A percentile compares a stretch with the other conserved stretches of the same genome.
Conservation (phyloP, 257 asterid species). For the Plantago ovata region DNA sequence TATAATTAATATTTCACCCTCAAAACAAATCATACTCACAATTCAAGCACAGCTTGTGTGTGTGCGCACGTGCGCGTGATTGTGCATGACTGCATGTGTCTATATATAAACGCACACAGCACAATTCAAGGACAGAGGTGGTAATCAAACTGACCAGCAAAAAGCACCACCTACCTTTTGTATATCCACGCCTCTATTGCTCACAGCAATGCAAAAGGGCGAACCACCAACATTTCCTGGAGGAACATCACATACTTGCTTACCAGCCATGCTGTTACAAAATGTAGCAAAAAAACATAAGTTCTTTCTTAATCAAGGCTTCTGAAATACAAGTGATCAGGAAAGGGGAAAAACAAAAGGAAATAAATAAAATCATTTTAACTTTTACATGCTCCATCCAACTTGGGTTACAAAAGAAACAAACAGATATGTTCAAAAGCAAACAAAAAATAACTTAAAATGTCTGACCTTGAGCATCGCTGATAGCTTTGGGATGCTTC, state of each 20-base stretch:
- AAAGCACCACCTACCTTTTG: conserved; percentile 61
- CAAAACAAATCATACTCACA: no score
- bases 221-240: conserved; percentile 82
- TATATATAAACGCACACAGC: no score
- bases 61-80: no score
- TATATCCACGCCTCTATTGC: conserved; percentile 83
- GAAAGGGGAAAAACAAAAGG: conserved; percentile 9
- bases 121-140: conserved; percentile 1
- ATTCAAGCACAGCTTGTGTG: no score
- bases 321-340: conserved; percentile 8
- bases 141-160: conserved; percentile 16
- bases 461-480: conserved; percentile 78
- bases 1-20: no score
- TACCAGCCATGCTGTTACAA: conserved; percentile 85
- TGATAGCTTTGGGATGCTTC: conserved; percentile 78
- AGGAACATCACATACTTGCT: conserved; percentile 93
- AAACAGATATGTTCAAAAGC: conserved; percentile 9
- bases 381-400: no score
- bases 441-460: conserved; percentile 15
- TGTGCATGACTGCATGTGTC: no score
- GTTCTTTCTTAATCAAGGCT: conserved; percentile 6
- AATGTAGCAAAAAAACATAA: conserved; percentile 2
- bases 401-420: background rate
- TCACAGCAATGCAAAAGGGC: conserved; percentile 76
- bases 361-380: background rate